Percentiles rank a stretch among this genome's conserved stretches.
phyloP scores from a whole-genome alignment of 1,284 basidiomycete genomes.

The Cryptococcus sp. region DNA sequence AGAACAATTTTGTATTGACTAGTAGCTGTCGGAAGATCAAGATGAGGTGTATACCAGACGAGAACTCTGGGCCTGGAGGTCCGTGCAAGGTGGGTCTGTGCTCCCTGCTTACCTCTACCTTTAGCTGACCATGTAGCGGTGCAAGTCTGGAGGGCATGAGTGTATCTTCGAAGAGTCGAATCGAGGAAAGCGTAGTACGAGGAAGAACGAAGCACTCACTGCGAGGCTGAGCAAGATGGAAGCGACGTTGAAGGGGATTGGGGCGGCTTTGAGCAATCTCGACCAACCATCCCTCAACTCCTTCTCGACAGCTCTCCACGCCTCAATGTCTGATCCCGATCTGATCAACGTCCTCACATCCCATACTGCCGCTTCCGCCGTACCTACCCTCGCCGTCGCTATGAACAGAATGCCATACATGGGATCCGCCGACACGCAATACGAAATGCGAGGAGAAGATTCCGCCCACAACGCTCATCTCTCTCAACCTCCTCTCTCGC shows the following conservation, averaged over 20 bases:
- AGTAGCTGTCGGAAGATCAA: conserved; percentile 77
- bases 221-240: conserved; percentile 90
- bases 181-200: conserved; percentile 82
- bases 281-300: conserved; percentile 54
- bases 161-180: conserved; percentile 94
- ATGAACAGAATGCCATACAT: conserved; percentile 24
- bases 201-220: conserved; percentile 77
- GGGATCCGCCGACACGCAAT: conserved; percentile 38
- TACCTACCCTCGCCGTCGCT: conserved; percentile 28
- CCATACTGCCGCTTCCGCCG: conserved; percentile 48
- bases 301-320: conserved; percentile 37
- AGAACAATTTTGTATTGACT: neutral
- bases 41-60: conserved; percentile 95
- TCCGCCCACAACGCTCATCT: conserved; percentile 21
- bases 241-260: conserved; percentile 64
- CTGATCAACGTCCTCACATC: conserved; percentile 77
- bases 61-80: conserved; percentile 58
- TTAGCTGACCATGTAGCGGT: conserved; percentile 31
- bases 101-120: neutral
- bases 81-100: conserved; percentile 75
- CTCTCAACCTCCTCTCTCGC: conserved; percentile 49
- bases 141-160: conserved; percentile 70
- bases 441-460: conserved; percentile 26
- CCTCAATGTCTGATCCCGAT: conserved; percentile 49
- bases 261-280: conserved; percentile 61